Conservation (phyloP, 2,329 filamentous ascomycete species). For the Pyrenochaeta sp. region DNA sequence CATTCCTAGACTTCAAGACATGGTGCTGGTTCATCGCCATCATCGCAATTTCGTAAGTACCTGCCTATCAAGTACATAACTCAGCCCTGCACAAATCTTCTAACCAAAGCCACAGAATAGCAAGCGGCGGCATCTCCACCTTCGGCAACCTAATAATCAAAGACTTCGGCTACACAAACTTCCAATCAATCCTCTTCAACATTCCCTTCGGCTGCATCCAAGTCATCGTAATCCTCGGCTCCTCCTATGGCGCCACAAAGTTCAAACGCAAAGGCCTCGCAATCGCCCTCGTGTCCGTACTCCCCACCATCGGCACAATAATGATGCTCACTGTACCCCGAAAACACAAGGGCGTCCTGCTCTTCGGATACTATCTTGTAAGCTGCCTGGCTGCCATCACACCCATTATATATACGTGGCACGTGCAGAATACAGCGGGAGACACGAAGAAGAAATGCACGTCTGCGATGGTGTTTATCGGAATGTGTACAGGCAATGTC, state of each 20-base stretch:
- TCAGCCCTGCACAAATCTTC: no score
- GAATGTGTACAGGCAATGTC: slow-evolving; percentile 50
- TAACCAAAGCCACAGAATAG: slow-evolving; percentile 51
- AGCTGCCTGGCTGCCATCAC: slow-evolving; percentile 48
- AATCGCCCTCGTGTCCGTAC: slow-evolving; percentile 59
- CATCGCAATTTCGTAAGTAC: slow-evolving; percentile 48
- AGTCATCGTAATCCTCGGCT: slow-evolving; percentile 58
- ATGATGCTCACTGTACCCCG: slow-evolving; percentile 60
- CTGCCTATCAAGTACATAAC: not conserved
- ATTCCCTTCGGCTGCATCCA: slow-evolving; percentile 66
- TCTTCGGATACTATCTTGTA: slow-evolving; percentile 63
- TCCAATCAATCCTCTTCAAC: slow-evolving; percentile 65
- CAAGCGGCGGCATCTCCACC: slow-evolving; percentile 68
- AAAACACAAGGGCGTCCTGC: slow-evolving; percentile 57
- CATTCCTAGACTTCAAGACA: slow-evolving; percentile 33
- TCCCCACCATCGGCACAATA: slow-evolving; percentile 61
- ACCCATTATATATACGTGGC: slow-evolving; percentile 48
- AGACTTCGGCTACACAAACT: slow-evolving; percentile 64
- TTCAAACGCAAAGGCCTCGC: slow-evolving; percentile 62
- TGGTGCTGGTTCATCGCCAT: slow-evolving; percentile 64
- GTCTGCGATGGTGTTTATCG: slow-evolving; percentile 46
- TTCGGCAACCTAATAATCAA: slow-evolving; percentile 67
- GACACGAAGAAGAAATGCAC: slow-evolving; percentile 51
- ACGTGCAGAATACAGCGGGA: slow-evolving; percentile 49
- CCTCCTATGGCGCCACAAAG: slow-evolving; percentile 61